Conservation (phyloP, 441 rosid genomes). For the Mallotus japonicus region DNA sequence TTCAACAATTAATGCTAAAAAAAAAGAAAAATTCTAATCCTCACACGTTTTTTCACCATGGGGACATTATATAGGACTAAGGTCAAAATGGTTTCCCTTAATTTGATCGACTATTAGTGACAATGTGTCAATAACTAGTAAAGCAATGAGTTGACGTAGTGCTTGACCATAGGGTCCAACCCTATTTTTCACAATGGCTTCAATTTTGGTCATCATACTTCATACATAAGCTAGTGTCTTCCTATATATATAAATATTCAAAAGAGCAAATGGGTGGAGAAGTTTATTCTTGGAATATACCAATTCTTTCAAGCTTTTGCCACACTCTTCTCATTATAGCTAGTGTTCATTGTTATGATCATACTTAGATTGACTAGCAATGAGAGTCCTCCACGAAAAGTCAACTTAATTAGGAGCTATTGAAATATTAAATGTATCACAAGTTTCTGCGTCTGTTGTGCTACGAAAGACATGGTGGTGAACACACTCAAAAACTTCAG, state of each 20-base stretch:
- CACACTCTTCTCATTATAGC: neutral
- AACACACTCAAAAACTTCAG: neutral
- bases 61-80: too few relatives aligned
- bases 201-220: too few relatives aligned
- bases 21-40: too few relatives aligned
- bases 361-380: neutral
- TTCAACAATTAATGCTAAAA: too few relatives aligned
- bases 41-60: neutral
- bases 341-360: conserved; percentile 2
- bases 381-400: neutral
- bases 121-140: neutral
- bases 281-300: conserved; percentile 26
- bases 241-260: neutral
- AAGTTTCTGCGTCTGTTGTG: neutral
- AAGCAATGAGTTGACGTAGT: neutral
- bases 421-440: neutral
- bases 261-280: neutral
- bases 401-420: neutral
- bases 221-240: too few relatives aligned
- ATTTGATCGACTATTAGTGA: neutral
- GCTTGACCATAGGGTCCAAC: neutral
- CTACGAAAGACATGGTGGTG: neutral
- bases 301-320: conserved; percentile 11
- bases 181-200: neutral
- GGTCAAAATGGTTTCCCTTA: neutral